Evolutionary conservation across 495 filamentous ascomycete genomes (phyloP), one percentile per base, ranked within the genome.

Genomic region (Tuber magnatum): DNA sequence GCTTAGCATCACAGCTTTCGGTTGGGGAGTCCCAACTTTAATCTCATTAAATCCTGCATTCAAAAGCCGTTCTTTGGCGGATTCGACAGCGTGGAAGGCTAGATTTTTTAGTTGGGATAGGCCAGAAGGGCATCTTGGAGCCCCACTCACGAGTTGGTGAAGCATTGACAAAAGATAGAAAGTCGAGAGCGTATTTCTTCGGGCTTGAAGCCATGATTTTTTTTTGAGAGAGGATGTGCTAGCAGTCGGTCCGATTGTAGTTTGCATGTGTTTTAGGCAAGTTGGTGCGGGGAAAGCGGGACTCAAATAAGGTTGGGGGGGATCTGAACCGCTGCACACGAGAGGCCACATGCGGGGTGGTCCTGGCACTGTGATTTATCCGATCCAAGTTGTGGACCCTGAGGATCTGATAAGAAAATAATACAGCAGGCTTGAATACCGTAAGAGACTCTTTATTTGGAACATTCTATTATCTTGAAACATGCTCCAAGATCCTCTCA

Each of bases 41-140:
- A 99, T 92, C 80, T 91, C 88, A 80, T 87, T 86, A 86, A 98
- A 99, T 61, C 94, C 94, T 73, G 93, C 94, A 71, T 90, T 88
- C 69, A 88, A 87, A 20, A 98, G 88, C 70, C 91, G 89, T 75
- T 89, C 83, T 79, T 92, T 92, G 75, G 92, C 88, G 20, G 90
- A 92, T 75, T 89, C 88, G 72, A 98, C 94, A 68, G 94, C 96
- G 86, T 98, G 95, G 86, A 97, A 98, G 73, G 95, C 95, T 99
- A 73, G 39, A 61, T 61, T 28, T 32, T 40, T 77, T n/a, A 79
- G 74, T 40, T 56, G 10, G 56, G 43, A 71, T 74, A 41, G 43
- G 51, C 28, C 9, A 1, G 16, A 72, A 56, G 22, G 35, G 9
- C 5, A 24, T 71, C 28, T 73, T 38, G 16, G 68, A 70, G 16